These are phyloP conservation scores for Stagonosporopsis rhizophila DNA, from an alignment of 2,329 filamentous ascomycete species.

Conservation along the genomic window DNA sequence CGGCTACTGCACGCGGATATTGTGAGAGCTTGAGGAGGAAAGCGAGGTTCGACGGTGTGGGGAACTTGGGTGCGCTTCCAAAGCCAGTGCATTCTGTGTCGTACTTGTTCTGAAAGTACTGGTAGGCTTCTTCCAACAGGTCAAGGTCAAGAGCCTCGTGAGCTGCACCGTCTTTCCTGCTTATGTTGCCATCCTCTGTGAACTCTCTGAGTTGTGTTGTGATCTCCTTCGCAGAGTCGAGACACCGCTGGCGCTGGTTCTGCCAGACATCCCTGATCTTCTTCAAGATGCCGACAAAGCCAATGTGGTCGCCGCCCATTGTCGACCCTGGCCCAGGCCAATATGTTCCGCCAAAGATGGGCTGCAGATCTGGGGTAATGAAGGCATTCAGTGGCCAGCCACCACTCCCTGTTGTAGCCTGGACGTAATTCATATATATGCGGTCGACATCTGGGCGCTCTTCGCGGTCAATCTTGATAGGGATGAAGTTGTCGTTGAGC, in stretches of 20 bases:
- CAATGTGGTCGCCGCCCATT: slow-evolving; percentile 64
- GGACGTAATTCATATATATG: slow-evolving; percentile 98
- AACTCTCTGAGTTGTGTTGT: slow-evolving; percentile 83
- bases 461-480: slow-evolving; percentile 91
- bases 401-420: slow-evolving; percentile 86
- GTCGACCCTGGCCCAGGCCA: slow-evolving; percentile 81
- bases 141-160: slow-evolving; percentile 85
- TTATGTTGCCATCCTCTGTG: slow-evolving; percentile 81
- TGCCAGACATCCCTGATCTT: slow-evolving; percentile 80
- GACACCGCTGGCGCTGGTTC: slow-evolving; percentile 81
- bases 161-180: slow-evolving; percentile 51
- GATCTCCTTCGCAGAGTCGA: slow-evolving; percentile 83
- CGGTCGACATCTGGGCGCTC: slow-evolving; percentile 92
- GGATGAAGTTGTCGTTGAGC: slow-evolving; percentile 87
- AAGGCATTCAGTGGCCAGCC: slow-evolving; percentile 99
- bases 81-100: slow-evolving; percentile 65
- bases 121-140: slow-evolving; percentile 86
- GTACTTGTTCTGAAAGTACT: slow-evolving; percentile 37
- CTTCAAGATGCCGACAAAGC: slow-evolving; percentile 81
- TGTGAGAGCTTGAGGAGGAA: slow-evolving; percentile 79
- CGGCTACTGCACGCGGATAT: slow-evolving; percentile 75
- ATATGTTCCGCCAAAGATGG: slow-evolving; percentile 95
- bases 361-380: slow-evolving; percentile 88
- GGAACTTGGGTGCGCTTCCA: slow-evolving; percentile 78
- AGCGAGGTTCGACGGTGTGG: slow-evolving; percentile 82